Evolutionary conservation across 148 eudicot genomes (phyloP).

Genomic region (Polygonum aviculare): DNA sequence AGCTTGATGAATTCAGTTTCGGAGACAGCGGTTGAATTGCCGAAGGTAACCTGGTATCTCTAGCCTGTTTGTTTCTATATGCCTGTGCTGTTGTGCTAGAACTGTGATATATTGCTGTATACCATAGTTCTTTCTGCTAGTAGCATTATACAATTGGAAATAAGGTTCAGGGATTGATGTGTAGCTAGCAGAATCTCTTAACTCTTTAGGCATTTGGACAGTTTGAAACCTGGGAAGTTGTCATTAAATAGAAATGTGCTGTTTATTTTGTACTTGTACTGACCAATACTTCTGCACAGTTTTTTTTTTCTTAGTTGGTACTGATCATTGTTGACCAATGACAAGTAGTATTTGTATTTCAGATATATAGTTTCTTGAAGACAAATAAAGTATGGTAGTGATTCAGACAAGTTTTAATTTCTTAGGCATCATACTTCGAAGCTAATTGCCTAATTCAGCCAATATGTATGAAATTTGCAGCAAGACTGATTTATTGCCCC

Average conservation of each 20-base stretch:
- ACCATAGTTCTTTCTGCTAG: neutral
- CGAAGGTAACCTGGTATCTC: neutral
- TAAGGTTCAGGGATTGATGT: neutral
- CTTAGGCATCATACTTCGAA: neutral
- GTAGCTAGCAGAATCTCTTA: neutral
- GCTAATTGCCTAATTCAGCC: neutral
- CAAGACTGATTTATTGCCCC: neutral
- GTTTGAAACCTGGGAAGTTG: neutral
- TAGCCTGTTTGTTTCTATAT: neutral
- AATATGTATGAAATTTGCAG: neutral
- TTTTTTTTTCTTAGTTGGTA: neutral
- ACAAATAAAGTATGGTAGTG: neutral
- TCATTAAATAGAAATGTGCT: neutral
- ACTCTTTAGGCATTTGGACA: neutral
- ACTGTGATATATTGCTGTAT: neutral
- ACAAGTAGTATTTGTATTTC: neutral
- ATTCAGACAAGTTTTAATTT: neutral
- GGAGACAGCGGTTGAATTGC: conserved; percentile 21
- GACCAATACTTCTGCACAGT: neutral
- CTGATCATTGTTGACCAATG: neutral
- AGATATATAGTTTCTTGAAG: neutral
- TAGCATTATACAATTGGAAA: neutral
- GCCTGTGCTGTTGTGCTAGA: neutral
- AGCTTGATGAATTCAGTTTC: conserved; percentile 66
- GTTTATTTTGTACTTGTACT: neutral